Evolutionary conservation across 805 yeast genomes (phyloP).

Genomic region (Hanseniaspora nectarophila): DNA sequence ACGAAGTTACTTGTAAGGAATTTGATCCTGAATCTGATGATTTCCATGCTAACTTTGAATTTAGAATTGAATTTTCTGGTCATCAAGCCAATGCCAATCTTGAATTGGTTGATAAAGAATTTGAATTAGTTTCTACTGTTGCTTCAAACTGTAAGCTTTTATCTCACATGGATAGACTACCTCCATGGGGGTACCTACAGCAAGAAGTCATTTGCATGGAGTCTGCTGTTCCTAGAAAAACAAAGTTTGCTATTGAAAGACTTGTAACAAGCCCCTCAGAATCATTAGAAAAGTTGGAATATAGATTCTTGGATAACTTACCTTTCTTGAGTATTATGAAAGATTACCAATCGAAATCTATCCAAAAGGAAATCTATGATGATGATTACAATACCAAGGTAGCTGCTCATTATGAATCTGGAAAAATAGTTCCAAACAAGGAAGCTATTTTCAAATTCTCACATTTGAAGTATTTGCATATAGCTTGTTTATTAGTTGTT

Average conservation of each 20-base stretch:
- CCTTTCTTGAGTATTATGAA: slow-evolving; percentile 18
- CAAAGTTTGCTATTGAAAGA: slow-evolving; percentile 64
- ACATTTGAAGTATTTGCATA: slow-evolving; percentile 16
- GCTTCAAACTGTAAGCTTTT: slow-evolving; percentile 52
- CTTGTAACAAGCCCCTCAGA: slow-evolving; percentile 31
- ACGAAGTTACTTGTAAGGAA: slow-evolving; percentile 54
- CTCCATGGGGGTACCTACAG: slow-evolving; percentile 75
- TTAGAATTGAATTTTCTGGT: slow-evolving; percentile 2
- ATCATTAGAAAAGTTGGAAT: slow-evolving; percentile 19
- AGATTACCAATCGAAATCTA: slow-evolving; percentile 18
- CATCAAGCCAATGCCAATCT: not conserved
- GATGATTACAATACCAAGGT: slow-evolving; percentile 5
- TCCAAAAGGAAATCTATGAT: slow-evolving; percentile 14
- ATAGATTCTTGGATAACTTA: slow-evolving; percentile 19
- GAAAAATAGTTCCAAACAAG: not conserved
- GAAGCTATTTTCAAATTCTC: slow-evolving; percentile 5
- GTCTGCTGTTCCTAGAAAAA: slow-evolving; percentile 52
- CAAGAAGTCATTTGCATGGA: slow-evolving; percentile 82
- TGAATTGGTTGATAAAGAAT: slow-evolving; percentile 19
- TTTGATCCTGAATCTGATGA: slow-evolving; percentile 39
- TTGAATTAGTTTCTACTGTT: slow-evolving; percentile 18
- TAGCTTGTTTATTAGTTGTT: slow-evolving; percentile 8
- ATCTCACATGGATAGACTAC: slow-evolving; percentile 62
- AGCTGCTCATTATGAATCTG: not conserved
- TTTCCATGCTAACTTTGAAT: slow-evolving; percentile 48